These are phyloP conservation scores for Myxozyma geophila DNA, from an alignment of 805 yeast genomes.

Conservation along the genomic window DNA sequence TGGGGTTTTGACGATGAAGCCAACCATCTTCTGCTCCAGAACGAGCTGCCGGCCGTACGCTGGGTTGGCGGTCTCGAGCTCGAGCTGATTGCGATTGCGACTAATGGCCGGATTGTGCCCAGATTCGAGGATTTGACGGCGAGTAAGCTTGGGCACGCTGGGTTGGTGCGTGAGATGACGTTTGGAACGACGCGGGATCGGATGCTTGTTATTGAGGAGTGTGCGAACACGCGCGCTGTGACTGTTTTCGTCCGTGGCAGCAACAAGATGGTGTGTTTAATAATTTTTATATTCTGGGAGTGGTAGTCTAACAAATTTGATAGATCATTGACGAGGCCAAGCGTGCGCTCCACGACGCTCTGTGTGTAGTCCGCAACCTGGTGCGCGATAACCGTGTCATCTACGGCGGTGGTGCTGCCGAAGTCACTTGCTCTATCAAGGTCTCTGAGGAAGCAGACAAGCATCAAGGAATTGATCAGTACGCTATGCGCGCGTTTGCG, in stretches of 20 bases:
- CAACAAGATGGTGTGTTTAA: slow-evolving; percentile 68
- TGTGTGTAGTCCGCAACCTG: slow-evolving; percentile 96
- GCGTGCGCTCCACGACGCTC: slow-evolving; percentile 93
- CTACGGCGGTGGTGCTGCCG: slow-evolving; percentile 99
- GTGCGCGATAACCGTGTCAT: slow-evolving; percentile 90
- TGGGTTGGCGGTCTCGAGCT: slow-evolving; percentile 98
- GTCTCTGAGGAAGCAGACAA: slow-evolving; percentile 90
- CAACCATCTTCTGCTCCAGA: slow-evolving; percentile 84
- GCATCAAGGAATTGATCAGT: slow-evolving; percentile 94
- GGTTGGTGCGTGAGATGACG: slow-evolving; percentile 80
- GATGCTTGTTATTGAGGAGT: slow-evolving; percentile 92
- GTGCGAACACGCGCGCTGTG: slow-evolving; percentile 84
- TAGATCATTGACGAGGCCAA: slow-evolving; percentile 89
- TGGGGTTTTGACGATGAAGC: slow-evolving; percentile 99
- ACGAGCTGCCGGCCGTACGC: slow-evolving; percentile 91
- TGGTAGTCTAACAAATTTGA: neutral
- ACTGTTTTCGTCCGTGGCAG: slow-evolving; percentile 95
- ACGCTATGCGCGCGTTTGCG: slow-evolving; percentile 95
- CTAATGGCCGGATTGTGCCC: slow-evolving; percentile 96
- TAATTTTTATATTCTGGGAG: neutral
- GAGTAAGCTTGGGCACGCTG: slow-evolving; percentile 87
- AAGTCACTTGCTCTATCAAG: slow-evolving; percentile 88
- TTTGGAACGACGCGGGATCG: slow-evolving; percentile 97
- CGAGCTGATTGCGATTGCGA: slow-evolving; percentile 86
- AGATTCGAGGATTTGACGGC: slow-evolving; percentile 87